A percentile compares a stretch with the other conserved stretches of the same genome.
These are phyloP conservation scores for Fusarium subtropicale DNA, from an alignment of 2,329 filamentous ascomycete species.

Conservation along the genomic window DNA sequence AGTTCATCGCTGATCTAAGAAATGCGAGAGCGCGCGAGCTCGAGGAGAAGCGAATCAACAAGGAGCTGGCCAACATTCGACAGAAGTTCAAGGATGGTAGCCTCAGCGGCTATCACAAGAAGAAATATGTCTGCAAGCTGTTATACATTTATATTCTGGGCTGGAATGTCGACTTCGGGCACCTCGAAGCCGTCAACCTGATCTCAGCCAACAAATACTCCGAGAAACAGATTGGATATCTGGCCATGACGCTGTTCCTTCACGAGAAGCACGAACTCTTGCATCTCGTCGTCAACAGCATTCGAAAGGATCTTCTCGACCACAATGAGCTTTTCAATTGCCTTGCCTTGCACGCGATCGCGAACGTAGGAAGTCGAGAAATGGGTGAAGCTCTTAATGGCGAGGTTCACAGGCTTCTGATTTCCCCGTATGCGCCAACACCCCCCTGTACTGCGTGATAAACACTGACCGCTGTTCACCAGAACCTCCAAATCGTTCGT, in stretches of 20 bases:
- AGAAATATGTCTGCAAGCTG: constrained; percentile 99
- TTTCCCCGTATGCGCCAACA: constrained; percentile 80
- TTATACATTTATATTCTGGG: constrained; percentile 99
- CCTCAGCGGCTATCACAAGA: constrained; percentile 97
- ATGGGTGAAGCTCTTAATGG: constrained; percentile 94
- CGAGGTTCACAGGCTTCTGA: constrained; percentile 93
- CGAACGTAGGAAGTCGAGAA: constrained; percentile 95
- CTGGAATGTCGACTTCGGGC: constrained; percentile 99
- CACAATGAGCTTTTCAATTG: constrained; percentile 99
- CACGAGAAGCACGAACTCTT: constrained; percentile 97
- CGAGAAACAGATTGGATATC: constrained; percentile 98
- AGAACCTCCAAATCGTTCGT: constrained; percentile 90
- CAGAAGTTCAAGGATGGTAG: constrained; percentile 98
- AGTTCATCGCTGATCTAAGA: constrained; percentile 96
- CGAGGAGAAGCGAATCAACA: constrained; percentile 99
- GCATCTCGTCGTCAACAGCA: constrained; percentile 97
- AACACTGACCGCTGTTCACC: constrained; percentile 15
- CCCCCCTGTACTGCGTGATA: not conserved
- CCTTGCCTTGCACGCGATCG: constrained; percentile 94
- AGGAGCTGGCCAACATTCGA: constrained; percentile 97
- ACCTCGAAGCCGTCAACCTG: constrained; percentile 97
- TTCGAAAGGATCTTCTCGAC: constrained; percentile 93
- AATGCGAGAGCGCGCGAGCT: constrained; percentile 95
- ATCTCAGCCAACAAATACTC: constrained; percentile 98
- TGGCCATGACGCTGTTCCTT: constrained; percentile 95